A percentile compares a stretch with the other conserved stretches of the same genome.
Conservation (phyloP, 768 basidiomycete species). For the Lactarius hengduanensis region DNA sequence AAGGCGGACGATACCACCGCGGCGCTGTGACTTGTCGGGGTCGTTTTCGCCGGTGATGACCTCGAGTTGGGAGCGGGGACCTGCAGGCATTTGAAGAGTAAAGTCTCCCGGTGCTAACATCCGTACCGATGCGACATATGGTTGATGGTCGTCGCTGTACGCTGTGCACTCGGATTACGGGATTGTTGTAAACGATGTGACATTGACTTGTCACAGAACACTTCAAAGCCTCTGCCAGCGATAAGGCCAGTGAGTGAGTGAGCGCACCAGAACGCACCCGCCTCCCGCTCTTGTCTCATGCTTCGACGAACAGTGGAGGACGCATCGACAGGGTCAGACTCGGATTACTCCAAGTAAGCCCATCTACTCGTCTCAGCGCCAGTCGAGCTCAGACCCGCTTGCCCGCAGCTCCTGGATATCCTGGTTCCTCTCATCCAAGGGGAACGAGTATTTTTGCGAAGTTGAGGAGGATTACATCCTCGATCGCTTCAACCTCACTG, state of each 20-base stretch:
- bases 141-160: not conserved
- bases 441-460: slow-evolving; percentile 99
- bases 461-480: slow-evolving; percentile 99
- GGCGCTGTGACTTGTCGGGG: slow-evolving; percentile 10
- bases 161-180: not conserved
- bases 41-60: slow-evolving; percentile 18
- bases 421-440: slow-evolving; percentile 96
- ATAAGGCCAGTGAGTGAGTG: slow-evolving; percentile 18
- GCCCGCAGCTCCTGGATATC: slow-evolving; percentile 77
- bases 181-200: not conserved
- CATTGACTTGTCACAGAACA: slow-evolving; percentile 2
- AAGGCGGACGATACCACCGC: slow-evolving; percentile 43
- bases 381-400: slow-evolving; percentile 21
- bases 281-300: slow-evolving; percentile 31
- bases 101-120: slow-evolving; percentile 31
- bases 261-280: slow-evolving; percentile 5
- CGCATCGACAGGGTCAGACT: slow-evolving; percentile 89
- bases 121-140: not conserved
- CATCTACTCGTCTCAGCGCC: not conserved
- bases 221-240: slow-evolving; percentile 1
- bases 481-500: slow-evolving; percentile 97
- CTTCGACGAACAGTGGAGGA: slow-evolving; percentile 67
- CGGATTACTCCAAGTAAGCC: slow-evolving; percentile 90
- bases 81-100: slow-evolving; percentile 35
- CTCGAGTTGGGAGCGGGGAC: slow-evolving; percentile 25